Percentiles rank a stretch among this genome's conserved stretches.
Conservation (phyloP, 2,329 filamentous ascomycete genomes). For the Berkeleyomyces basicola region DNA sequence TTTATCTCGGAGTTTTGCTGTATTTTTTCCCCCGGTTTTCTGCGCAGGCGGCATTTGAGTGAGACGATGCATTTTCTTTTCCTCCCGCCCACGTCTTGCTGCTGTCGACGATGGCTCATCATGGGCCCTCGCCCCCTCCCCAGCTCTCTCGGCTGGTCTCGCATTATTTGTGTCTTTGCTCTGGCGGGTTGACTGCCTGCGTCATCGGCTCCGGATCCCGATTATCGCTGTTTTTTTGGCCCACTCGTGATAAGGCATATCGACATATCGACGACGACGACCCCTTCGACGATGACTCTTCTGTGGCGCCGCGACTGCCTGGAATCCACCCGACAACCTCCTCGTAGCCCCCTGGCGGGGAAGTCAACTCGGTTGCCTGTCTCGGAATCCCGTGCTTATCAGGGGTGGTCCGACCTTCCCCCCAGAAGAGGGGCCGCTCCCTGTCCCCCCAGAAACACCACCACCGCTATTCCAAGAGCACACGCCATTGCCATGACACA, state of each 20-base stretch:
- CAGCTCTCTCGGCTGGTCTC: neutral
- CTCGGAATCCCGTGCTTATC: neutral
- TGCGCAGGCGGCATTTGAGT: neutral
- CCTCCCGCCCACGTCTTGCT: neutral
- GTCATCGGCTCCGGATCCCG: neutral
- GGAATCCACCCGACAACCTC: neutral
- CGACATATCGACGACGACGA: neutral
- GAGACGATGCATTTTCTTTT: neutral
- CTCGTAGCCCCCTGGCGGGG: neutral
- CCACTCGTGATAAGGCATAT: neutral
- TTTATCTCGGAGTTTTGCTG: constrained; percentile 12
- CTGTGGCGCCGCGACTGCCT: neutral
- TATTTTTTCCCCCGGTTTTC: neutral
- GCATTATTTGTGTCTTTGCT: neutral
- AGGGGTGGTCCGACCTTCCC: neutral
- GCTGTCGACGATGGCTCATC: neutral
- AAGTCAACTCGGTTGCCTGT: neutral
- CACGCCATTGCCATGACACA: neutral
- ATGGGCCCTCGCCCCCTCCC: neutral
- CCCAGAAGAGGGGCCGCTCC: neutral
- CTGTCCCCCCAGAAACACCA: neutral
- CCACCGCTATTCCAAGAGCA: neutral
- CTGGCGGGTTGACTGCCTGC: neutral
- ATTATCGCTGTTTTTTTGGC: neutral
- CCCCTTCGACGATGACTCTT: neutral